Percentiles rank a stretch among this genome's conserved stretches.
Evolutionary conservation across 345 rosid genomes (phyloP).

Genomic region (Garcia nutans): DNA sequence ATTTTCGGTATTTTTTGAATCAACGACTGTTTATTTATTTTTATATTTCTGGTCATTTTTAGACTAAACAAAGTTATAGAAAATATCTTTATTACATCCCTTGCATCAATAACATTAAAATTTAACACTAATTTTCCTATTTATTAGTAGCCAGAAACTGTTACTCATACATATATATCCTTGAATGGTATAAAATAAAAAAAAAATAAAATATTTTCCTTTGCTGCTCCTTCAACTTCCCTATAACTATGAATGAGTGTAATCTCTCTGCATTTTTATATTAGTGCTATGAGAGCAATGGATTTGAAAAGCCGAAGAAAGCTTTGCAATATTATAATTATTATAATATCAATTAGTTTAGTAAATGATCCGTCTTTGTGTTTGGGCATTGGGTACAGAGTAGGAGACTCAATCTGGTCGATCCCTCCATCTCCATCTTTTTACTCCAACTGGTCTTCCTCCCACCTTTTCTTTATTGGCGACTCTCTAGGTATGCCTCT

Average conservation of each 20-base stretch:
- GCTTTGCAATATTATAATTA: neutral
- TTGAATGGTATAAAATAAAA: neutral
- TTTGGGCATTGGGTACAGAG: conserved; percentile 14
- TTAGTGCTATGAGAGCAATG: neutral
- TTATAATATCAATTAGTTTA: neutral
- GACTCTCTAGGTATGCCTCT: conserved; percentile 29
- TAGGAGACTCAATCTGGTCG: conserved; percentile 42
- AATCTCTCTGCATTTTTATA: too few relatives aligned
- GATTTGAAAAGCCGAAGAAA: neutral
- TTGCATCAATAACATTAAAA: too few relatives aligned
- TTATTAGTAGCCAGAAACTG: too few relatives aligned
- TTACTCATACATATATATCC: neutral
- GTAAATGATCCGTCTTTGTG: neutral
- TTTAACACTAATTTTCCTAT: too few relatives aligned
- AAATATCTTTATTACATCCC: too few relatives aligned
- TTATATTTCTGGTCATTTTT: too few relatives aligned
- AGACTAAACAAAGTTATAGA: too few relatives aligned
- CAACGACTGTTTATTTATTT: too few relatives aligned
- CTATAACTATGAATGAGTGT: neutral
- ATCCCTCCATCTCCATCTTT: conserved; percentile 38
- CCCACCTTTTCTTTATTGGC: conserved; percentile 19
- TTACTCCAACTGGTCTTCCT: conserved; percentile 46
- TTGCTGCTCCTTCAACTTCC: neutral
- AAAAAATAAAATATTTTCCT: neutral
- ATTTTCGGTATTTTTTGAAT: too few relatives aligned